Percentiles rank a stretch among this genome's conserved stretches.
These are phyloP conservation scores for Stylonectria norvegica DNA, from an alignment of 2,329 filamentous ascomycete species.

Conservation along the genomic window DNA sequence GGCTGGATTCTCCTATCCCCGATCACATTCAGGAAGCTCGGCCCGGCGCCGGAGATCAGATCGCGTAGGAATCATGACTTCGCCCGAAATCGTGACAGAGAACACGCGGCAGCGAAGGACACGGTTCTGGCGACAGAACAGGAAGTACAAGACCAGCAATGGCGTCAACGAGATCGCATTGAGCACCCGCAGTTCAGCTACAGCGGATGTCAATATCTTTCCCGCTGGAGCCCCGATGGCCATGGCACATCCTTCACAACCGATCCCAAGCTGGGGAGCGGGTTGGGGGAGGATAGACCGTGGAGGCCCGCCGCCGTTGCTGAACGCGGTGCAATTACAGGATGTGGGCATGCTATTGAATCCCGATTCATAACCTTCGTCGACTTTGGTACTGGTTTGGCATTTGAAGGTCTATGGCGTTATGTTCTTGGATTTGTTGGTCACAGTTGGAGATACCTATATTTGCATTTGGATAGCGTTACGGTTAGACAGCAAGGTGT, in stretches of 20 bases:
- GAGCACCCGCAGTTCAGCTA: conserved; percentile 29
- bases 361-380: too few species aligned
- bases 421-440: too few species aligned
- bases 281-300: conserved; percentile 31
- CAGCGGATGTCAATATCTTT: conserved; percentile 23
- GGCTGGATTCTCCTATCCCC: conserved; percentile 49
- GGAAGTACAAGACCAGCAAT: conserved; percentile 27
- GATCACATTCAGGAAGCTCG: conserved; percentile 26
- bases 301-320: conserved; percentile 26
- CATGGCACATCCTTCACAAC: conserved; percentile 13
- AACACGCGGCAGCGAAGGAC: conserved; percentile 20
- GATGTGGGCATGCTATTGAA: conserved; percentile 35
- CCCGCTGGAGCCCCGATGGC: conserved; percentile 14
- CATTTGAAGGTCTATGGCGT: neutral
- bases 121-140: conserved; percentile 29
- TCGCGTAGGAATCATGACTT: conserved; percentile 43
- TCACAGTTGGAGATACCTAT: too few species aligned
- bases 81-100: conserved; percentile 36
- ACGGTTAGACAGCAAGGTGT: neutral
- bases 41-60: conserved; percentile 28
- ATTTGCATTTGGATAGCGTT: conserved; percentile 21
- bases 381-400: too few species aligned
- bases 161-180: conserved; percentile 33
- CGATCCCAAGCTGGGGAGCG: conserved; percentile 29
- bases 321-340: conserved; percentile 30